Percentiles rank a stretch among this genome's conserved stretches.
Evolutionary conservation across 345 rosid genomes (phyloP).

Genomic region (Populus tremula): DNA sequence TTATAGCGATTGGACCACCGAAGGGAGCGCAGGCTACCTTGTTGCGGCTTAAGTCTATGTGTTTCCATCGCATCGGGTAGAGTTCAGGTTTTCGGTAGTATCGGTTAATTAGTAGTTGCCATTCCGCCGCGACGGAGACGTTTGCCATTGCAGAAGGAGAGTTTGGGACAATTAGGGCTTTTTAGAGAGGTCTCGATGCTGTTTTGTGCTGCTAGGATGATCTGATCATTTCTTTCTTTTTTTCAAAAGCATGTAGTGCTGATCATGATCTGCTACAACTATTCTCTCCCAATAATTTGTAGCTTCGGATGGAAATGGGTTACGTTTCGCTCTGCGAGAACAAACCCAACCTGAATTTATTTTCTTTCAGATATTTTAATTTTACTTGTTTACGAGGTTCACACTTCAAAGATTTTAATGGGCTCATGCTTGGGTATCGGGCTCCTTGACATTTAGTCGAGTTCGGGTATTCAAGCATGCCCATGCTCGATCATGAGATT

Average conservation of each 20-base stretch:
- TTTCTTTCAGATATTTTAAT: neutral
- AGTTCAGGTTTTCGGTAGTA: constrained; percentile 91
- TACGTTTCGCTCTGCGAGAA: neutral
- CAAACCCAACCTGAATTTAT: neutral
- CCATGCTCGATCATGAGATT: neutral
- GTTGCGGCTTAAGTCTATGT: constrained; percentile 80
- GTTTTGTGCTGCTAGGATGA: neutral
- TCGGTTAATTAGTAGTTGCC: constrained; percentile 84
- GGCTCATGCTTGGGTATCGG: neutral
- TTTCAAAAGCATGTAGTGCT: neutral
- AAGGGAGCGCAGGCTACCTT: constrained; percentile 91
- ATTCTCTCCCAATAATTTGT: neutral
- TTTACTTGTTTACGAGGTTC: neutral
- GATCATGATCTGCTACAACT: neutral
- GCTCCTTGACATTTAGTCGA: neutral
- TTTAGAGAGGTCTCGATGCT: neutral
- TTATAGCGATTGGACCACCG: constrained; percentile 91
- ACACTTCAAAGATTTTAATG: neutral
- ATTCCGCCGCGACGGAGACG: constrained; percentile 92
- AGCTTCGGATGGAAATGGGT: neutral
- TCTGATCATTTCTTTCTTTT: neutral
- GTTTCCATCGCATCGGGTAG: constrained; percentile 82
- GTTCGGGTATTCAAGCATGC: neutral
- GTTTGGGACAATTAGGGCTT: neutral
- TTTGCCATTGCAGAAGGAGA: constrained; percentile 53